Conservation (phyloP, 768 basidiomycete species). For the Suillus brevipes region DNA sequence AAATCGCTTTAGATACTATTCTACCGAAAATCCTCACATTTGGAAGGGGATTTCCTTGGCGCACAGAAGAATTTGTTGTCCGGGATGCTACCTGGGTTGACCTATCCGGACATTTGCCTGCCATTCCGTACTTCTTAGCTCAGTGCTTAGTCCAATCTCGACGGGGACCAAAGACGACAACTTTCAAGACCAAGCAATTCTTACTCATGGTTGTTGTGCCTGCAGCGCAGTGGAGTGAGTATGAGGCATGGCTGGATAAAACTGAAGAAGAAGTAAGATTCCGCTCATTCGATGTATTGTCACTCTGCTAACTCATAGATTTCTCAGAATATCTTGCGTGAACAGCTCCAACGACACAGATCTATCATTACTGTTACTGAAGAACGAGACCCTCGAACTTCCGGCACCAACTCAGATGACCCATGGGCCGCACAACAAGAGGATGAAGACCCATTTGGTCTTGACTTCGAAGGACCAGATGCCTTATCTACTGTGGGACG, state of each 20-base stretch:
- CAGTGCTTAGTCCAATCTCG: not conserved
- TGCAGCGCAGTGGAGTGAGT: not conserved
- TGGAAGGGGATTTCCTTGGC: not conserved
- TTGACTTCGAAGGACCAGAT: too few relatives aligned
- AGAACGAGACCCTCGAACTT: too few relatives aligned
- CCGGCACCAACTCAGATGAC: not conserved
- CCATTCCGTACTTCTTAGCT: not conserved
- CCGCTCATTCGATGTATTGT: not conserved
- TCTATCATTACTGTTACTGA: too few relatives aligned
- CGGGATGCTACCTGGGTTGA: not conserved
- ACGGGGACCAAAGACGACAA: not conserved
- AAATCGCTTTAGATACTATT: not conserved
- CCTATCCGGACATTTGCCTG: not conserved
- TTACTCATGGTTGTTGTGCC: not conserved
- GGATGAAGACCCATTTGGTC: not conserved
- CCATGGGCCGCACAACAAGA: too few relatives aligned
- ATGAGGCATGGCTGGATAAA: not conserved
- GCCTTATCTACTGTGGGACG: too few relatives aligned
- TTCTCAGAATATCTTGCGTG: not conserved
- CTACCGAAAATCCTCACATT: not conserved
- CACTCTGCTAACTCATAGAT: not conserved
- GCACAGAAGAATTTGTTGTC: not conserved
- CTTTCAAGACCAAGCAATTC: not conserved
- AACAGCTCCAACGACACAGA: not conserved
- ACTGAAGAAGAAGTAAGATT: not conserved